These are phyloP conservation scores for Seiridium cupressi DNA, from an alignment of 2,329 filamentous ascomycete genomes.

Conservation along the genomic window DNA sequence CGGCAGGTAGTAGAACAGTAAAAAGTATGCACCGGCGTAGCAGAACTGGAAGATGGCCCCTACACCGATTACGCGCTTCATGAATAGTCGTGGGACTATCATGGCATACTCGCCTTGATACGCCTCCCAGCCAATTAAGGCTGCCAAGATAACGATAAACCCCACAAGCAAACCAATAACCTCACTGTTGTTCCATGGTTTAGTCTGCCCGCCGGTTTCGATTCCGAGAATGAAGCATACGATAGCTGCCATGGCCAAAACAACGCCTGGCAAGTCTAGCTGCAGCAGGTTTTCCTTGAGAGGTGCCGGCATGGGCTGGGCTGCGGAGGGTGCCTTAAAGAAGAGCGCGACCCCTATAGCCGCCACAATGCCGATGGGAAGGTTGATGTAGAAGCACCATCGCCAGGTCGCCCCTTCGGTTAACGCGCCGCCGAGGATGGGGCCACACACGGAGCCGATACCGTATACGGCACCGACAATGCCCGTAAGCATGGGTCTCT, in stretches of 20 bases:
- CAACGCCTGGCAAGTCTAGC: conserved; percentile 24
- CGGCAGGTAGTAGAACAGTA: conserved; percentile 44
- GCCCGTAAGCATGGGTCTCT: conserved; percentile 31
- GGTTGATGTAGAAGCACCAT: conserved; percentile 39
- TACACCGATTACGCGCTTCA: conserved; percentile 35
- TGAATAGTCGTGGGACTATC: conserved; percentile 34
- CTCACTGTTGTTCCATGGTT: conserved; percentile 37
- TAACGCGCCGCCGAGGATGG: conserved; percentile 36
- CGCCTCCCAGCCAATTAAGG: conserved; percentile 37
- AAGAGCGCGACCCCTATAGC: conserved; percentile 22
- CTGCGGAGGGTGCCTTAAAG: conserved; percentile 12
- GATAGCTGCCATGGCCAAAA: conserved; percentile 25
- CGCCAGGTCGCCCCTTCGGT: conserved; percentile 34
- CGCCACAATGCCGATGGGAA: conserved; percentile 32
- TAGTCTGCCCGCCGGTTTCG: conserved; percentile 32
- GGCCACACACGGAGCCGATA: conserved; percentile 31
- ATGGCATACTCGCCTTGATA: conserved; percentile 34
- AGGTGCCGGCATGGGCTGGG: no score
- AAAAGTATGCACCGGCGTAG: conserved; percentile 33
- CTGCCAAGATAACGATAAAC: conserved; percentile 34
- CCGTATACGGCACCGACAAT: conserved; percentile 34
- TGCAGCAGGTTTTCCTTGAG: conserved; percentile 13
- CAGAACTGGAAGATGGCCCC: conserved; percentile 30
- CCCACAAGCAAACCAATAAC: conserved; percentile 43
- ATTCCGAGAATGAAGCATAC: conserved; percentile 30